Evolutionary conservation across 2,329 filamentous ascomycete species (phyloP).

Genomic region (Aspergillus clavatus): DNA sequence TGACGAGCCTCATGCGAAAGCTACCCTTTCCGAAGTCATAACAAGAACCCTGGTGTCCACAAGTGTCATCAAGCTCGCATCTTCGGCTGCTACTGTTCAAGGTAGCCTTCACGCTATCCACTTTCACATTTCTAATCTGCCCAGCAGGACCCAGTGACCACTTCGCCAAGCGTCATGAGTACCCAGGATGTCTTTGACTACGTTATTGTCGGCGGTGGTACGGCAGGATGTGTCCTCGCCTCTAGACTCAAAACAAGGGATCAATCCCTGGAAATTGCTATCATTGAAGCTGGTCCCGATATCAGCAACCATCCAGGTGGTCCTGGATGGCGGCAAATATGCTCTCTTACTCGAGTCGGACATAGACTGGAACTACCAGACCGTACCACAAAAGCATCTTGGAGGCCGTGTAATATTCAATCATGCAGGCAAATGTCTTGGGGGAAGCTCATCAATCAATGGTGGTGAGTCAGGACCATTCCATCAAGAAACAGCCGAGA

Average conservation of each 20-base stretch:
- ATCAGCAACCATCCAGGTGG: constrained; percentile 6
- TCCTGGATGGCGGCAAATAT: constrained; percentile 5
- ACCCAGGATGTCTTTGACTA: constrained; percentile 8
- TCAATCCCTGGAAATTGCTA: constrained; percentile 18
- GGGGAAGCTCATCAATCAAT: constrained; percentile 19
- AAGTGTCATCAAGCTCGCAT: too few species aligned
- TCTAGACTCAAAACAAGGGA: constrained; percentile 23
- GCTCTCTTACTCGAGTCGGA: constrained; percentile 21
- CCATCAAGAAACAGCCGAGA: too few species aligned
- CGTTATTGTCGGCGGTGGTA: constrained; percentile 28
- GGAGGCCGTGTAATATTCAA: constrained; percentile 17
- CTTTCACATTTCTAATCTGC: too few species aligned
- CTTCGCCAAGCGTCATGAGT: too few species aligned
- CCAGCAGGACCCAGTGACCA: too few species aligned
- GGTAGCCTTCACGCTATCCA: too few species aligned
- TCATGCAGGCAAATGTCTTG: constrained; percentile 26
- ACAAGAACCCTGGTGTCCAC: too few species aligned
- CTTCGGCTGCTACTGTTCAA: too few species aligned
- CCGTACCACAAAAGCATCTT: not conserved
- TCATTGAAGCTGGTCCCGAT: constrained; percentile 31
- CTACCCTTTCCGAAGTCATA: too few species aligned
- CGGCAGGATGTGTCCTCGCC: constrained; percentile 26
- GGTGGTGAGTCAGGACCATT: constrained; percentile 17
- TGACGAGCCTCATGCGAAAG: too few species aligned
- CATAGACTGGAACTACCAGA: constrained; percentile 21